Percentiles rank a stretch among this genome's conserved stretches.
phyloP scores from a whole-genome alignment of 805 yeast genomes.

The Candida silvatica region DNA sequence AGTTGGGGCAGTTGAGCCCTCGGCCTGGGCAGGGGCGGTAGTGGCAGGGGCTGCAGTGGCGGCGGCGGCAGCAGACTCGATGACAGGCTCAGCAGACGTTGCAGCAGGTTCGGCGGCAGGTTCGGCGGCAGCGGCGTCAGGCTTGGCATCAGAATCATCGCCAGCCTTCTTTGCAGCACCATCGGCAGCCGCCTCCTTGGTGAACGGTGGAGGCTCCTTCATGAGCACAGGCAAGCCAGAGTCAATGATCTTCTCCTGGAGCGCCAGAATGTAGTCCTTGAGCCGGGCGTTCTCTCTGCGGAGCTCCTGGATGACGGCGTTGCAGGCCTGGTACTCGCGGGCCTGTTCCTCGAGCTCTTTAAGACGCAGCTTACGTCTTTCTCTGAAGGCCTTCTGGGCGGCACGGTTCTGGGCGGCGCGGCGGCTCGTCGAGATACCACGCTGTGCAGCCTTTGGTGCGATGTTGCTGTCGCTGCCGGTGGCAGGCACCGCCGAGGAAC shows the following conservation, averaged over 20 bases:
- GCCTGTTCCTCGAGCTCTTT: conserved; percentile 72
- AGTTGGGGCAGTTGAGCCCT: too few species aligned
- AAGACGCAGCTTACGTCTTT: conserved; percentile 72
- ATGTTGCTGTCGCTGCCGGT: too few species aligned
- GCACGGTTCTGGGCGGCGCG: conserved; percentile 89
- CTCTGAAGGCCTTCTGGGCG: conserved; percentile 88
- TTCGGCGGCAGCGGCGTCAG: neutral
- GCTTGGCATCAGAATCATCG: neutral
- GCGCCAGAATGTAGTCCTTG: conserved; percentile 61
- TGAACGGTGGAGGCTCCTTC: neutral
- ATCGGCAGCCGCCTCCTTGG: neutral
- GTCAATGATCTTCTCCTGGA: conserved; percentile 56
- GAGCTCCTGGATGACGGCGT: conserved; percentile 57
- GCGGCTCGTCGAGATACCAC: conserved; percentile 45
- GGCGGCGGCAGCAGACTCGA: neutral
- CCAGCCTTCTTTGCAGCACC: neutral
- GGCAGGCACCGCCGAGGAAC: too few species aligned
- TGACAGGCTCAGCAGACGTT: neutral
- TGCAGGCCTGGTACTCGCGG: conserved; percentile 50
- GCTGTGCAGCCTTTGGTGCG: too few species aligned
- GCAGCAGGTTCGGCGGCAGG: neutral
- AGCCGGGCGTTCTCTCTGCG: conserved; percentile 63
- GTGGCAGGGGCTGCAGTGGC: neutral
- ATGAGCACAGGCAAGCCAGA: conserved; percentile 6
- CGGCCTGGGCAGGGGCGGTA: too few species aligned